phyloP scores from a whole-genome alignment of 1,284 basidiomycete genomes.

The Leccinum subrobustum region DNA sequence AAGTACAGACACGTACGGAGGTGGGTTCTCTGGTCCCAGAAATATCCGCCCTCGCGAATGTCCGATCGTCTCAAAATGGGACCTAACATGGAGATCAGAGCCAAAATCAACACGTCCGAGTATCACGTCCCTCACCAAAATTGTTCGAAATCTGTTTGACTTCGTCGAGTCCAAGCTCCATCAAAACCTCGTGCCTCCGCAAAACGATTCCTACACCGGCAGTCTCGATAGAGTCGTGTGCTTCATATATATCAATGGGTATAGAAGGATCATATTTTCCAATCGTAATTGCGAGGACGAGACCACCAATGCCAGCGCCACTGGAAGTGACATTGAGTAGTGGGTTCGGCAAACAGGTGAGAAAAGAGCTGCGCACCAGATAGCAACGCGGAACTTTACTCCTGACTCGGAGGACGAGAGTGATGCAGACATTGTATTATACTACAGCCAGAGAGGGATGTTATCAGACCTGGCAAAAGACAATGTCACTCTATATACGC shows the following conservation, averaged over 20 bases:
- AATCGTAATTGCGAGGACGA: slow-evolving; percentile 17
- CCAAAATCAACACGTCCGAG: neutral
- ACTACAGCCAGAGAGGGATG: neutral
- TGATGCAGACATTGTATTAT: slow-evolving; percentile 3
- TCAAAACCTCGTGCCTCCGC: slow-evolving; percentile 11
- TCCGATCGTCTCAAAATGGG: neutral
- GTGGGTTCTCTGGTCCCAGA: slow-evolving; percentile 12
- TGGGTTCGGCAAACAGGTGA: neutral
- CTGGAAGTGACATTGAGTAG: neutral
- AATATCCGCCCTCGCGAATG: slow-evolving; percentile 21
- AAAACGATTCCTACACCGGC: slow-evolving; percentile 15
- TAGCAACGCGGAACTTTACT: slow-evolving; percentile 17
- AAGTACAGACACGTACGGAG: slow-evolving; percentile 5
- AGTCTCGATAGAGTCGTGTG: slow-evolving; percentile 15
- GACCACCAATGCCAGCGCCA: slow-evolving; percentile 2
- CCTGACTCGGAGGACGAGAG: neutral
- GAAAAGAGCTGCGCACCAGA: slow-evolving; percentile 14
- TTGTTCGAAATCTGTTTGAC: neutral
- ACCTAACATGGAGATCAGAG: neutral
- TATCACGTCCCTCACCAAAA: neutral
- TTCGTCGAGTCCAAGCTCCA: slow-evolving; percentile 16
- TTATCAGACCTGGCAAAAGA: neutral
- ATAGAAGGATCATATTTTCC: slow-evolving; percentile 12
- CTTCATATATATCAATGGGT: slow-evolving; percentile 15
- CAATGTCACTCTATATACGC: neutral